Evolutionary conservation across 164 flowering plant genomes (phyloP), one percentile per base, ranked within the genome.

Genomic region (Aristolochia contorta): DNA sequence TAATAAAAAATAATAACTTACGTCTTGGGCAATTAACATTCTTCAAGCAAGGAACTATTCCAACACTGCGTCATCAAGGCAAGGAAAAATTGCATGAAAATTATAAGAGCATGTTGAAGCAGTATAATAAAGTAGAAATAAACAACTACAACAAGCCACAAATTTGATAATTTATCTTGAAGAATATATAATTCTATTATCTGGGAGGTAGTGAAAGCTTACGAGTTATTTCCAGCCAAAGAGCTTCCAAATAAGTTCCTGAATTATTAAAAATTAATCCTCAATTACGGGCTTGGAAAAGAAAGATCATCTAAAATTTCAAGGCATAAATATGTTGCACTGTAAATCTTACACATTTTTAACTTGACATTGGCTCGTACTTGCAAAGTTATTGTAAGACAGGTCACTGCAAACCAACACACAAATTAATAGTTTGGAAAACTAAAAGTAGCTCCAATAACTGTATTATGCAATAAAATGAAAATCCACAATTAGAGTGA

Each of bases 351-450:
- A 72, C 76, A 63, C 47, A 47, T 63, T 58, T n/a, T 22, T 24
- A n/a, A 69, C 54, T 59, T 58, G 76, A 69, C 89, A 86, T 65
- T 72, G 60, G 23, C 59, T 75, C n/a, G 80, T 71, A 61, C 69
- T 78, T 73, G 86, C 70, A 24, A 87, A 77, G 71, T 82, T 85
- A 64, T 90, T 90, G 79, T 85, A 87, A 16, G 97, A 86, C 27
- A 89, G 81, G 79, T 89, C 97, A 59, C 96, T 89, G 79, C 63
- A 75, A 30, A 5, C 19, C 49, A 59, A 53, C 18, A 47, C 10
- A 33, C 37, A 24, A 37, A 51, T 16, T 25, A 21, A 61, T 47
- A 47, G 19, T 23, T 47, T 24, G 41, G 15, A 1, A 16, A 47
- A 24, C 21, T 15, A 16, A 25, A 24, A 59, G 12, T 15, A 47